A percentile compares a stretch with the other conserved stretches of the same genome.
Evolutionary conservation across 1,284 basidiomycete species (phyloP).

Genomic region (Ceratobasidium sp.): DNA sequence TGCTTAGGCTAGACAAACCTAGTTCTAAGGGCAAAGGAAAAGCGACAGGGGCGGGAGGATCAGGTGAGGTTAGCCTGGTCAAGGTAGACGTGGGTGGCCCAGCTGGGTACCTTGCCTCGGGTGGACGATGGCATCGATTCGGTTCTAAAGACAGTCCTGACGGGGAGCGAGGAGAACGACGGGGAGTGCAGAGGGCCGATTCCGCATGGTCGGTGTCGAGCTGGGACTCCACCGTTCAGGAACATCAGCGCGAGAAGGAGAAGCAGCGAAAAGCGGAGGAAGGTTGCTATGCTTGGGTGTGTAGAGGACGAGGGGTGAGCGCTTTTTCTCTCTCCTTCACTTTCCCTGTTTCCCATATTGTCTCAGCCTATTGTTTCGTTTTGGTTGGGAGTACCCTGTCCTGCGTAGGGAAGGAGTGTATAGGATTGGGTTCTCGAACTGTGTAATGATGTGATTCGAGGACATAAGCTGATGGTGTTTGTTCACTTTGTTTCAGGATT

Average conservation of each 20-base stretch:
- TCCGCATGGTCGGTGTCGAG: conserved; percentile 35
- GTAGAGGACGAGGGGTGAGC: conserved; percentile 28
- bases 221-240: conserved; percentile 36
- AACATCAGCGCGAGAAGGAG: conserved; percentile 32
- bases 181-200: conserved; percentile 18
- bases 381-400: conserved; percentile 1
- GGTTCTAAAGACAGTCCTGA: background rate
- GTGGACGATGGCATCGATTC: conserved; percentile 35
- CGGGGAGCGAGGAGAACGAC: background rate
- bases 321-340: background rate
- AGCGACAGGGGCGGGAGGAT: background rate
- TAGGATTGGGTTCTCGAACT: conserved; percentile 6
- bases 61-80: conserved; percentile 23
- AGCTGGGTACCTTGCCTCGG: conserved; percentile 35
- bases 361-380: conserved; percentile 9
- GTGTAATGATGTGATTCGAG: too few species aligned
- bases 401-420: background rate
- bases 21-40: conserved; percentile 25
- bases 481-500: conserved; percentile 34
- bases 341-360: too few species aligned
- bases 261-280: conserved; percentile 31
- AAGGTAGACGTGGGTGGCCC: conserved; percentile 37
- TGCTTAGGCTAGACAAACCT: conserved; percentile 18
- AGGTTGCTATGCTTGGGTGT: conserved; percentile 32
- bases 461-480: conserved; percentile 19